Evolutionary conservation across 1,284 basidiomycete genomes (phyloP).

Genomic region (Inonotus obliquus): DNA sequence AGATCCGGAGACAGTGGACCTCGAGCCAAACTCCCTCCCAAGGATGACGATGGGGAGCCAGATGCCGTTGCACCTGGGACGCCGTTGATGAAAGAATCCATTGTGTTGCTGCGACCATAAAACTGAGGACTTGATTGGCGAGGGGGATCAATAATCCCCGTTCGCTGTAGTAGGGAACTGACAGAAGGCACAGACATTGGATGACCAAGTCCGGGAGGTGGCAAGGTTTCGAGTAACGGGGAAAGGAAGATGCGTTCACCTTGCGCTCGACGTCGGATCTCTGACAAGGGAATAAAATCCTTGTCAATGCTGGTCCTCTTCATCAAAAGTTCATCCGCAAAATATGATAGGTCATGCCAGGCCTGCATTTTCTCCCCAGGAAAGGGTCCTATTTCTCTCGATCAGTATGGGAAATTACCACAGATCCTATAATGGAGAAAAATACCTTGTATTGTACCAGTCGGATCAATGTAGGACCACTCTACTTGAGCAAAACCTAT

Average conservation of each 20-base stretch:
- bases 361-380: slow-evolving; percentile 90
- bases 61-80: slow-evolving; percentile 49
- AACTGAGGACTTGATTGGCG: slow-evolving; percentile 64
- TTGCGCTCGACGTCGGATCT: slow-evolving; percentile 46
- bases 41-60: slow-evolving; percentile 58
- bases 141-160: slow-evolving; percentile 43
- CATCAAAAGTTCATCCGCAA: slow-evolving; percentile 81
- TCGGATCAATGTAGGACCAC: slow-evolving; percentile 92
- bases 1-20: slow-evolving; percentile 59
- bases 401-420: neutral
- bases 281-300: slow-evolving; percentile 62
- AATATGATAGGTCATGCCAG: slow-evolving; percentile 93
- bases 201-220: slow-evolving; percentile 52
- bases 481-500: slow-evolving; percentile 45
- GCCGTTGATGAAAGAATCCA: slow-evolving; percentile 63
- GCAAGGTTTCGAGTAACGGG: slow-evolving; percentile 35
- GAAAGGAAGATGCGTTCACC: slow-evolving; percentile 62
- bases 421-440: neutral
- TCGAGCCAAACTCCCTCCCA: slow-evolving; percentile 51
- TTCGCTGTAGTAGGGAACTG: slow-evolving; percentile 21
- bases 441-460: slow-evolving; percentile 84
- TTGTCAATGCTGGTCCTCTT: slow-evolving; percentile 66
- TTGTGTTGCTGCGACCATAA: slow-evolving; percentile 47
- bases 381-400: slow-evolving; percentile 72
- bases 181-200: slow-evolving; percentile 25